Percentiles rank a stretch among this genome's conserved stretches.
Conservation (phyloP, 495 filamentous ascomycete genomes). For the Penicillium antarcticum region DNA sequence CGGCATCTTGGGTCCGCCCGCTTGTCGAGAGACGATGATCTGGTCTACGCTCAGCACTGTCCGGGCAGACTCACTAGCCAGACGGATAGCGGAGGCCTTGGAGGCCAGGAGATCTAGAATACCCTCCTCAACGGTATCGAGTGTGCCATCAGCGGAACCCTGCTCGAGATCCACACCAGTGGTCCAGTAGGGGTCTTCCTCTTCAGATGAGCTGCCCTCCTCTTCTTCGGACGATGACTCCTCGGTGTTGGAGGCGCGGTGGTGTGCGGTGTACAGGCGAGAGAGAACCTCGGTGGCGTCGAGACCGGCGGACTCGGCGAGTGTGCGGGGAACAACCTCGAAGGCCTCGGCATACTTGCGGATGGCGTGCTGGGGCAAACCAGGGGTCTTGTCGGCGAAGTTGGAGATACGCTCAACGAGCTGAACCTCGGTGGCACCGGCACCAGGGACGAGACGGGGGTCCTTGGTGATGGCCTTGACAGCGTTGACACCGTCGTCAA, state of each 20-base stretch:
- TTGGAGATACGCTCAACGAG: constrained; percentile 86
- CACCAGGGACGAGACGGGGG: constrained; percentile 84
- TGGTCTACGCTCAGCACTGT: constrained; percentile 97
- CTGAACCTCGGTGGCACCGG: constrained; percentile 94
- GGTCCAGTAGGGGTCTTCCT: constrained; percentile 75
- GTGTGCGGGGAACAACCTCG: constrained; percentile 88
- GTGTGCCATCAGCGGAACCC: constrained; percentile 70
- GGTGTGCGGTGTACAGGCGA: constrained; percentile 88
- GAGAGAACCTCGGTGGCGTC: constrained; percentile 95
- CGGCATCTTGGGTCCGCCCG: constrained; percentile 94
- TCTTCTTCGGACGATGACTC: constrained; percentile 32
- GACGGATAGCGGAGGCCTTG: constrained; percentile 94
- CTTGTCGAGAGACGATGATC: constrained; percentile 97
- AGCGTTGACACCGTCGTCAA: constrained; percentile 98
- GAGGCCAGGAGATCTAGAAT: constrained; percentile 88
- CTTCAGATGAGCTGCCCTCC: constrained; percentile 39
- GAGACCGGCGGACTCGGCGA: constrained; percentile 91
- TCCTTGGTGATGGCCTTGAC: constrained; percentile 98
- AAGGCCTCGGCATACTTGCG: constrained; percentile 97
- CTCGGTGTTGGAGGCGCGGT: constrained; percentile 40
- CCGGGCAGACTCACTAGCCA: constrained; percentile 90
- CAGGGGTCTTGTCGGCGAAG: constrained; percentile 86
- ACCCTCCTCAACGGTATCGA: constrained; percentile 84
- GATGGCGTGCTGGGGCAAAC: constrained; percentile 90
- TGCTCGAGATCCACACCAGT: constrained; percentile 93